Evolutionary conservation across 2,329 filamentous ascomycete genomes (phyloP).

Genomic region (Magnaporthiopsis poae): DNA sequence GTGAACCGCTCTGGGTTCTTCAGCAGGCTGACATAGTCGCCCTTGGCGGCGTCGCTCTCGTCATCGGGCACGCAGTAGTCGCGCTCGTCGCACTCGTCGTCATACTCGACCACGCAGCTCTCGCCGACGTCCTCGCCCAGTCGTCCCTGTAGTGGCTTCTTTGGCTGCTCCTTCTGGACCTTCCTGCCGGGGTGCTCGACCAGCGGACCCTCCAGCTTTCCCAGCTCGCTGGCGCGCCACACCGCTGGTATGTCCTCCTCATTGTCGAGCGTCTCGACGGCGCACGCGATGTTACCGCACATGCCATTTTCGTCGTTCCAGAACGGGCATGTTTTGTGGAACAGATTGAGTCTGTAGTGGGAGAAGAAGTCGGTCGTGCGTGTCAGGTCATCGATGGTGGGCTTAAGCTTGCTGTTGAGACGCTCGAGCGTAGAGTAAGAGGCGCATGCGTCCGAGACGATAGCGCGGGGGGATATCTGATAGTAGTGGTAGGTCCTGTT

Average conservation of each 20-base stretch:
- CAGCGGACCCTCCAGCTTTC: conserved; percentile 81
- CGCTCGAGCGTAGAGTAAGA: conserved; percentile 84
- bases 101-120: conserved; percentile 93
- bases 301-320: conserved; percentile 89
- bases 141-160: conserved; percentile 68
- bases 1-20: conserved; percentile 94
- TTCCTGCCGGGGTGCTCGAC: conserved; percentile 77
- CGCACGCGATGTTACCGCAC: conserved; percentile 94
- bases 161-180: conserved; percentile 58
- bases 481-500: conserved; percentile 23
- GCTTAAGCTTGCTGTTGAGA: conserved; percentile 68
- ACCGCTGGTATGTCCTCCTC: conserved; percentile 86
- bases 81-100: conserved; percentile 90
- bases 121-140: conserved; percentile 82
- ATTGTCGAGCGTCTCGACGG: conserved; percentile 87
- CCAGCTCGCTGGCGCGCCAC: conserved; percentile 85
- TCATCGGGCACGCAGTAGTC: conserved; percentile 97
- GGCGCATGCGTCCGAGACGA: conserved; percentile 87
- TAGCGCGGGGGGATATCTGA: conserved; percentile 78
- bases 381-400: conserved; percentile 70
- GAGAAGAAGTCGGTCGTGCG: conserved; percentile 93
- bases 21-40: conserved; percentile 89
- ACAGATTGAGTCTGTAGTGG: conserved; percentile 90
- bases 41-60: conserved; percentile 73
- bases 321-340: conserved; percentile 88